phyloP scores from a whole-genome alignment of 768 basidiomycete genomes.

The Mycena epipterygia region DNA sequence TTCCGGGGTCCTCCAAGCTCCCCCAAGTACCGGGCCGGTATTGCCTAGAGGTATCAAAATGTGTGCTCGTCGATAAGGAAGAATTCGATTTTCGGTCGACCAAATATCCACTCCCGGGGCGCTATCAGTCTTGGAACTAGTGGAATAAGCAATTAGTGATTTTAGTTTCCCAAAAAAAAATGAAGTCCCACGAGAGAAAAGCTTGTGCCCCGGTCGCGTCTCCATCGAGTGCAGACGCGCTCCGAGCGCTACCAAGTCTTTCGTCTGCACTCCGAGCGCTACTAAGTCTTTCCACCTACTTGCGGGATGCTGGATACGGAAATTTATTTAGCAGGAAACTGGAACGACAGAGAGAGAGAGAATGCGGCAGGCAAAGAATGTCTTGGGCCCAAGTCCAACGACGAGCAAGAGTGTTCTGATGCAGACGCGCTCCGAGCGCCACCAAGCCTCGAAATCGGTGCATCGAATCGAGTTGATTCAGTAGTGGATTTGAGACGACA shows the following conservation, averaged over 20 bases:
- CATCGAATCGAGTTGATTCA: neutral
- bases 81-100: too few species aligned
- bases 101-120: too few species aligned
- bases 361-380: neutral
- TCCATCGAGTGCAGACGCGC: neutral
- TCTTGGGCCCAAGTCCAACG: slow-evolving; percentile 14
- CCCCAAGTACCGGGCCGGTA: too few species aligned
- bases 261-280: neutral
- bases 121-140: too few species aligned
- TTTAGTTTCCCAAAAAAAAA: too few species aligned
- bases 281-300: neutral
- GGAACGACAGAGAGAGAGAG: neutral
- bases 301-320: neutral
- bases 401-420: neutral
- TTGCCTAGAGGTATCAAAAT: too few species aligned
- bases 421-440: neutral
- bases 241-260: neutral
- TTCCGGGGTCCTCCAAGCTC: too few species aligned
- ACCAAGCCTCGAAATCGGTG: neutral
- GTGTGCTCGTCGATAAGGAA: too few species aligned
- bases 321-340: neutral
- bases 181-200: too few species aligned
- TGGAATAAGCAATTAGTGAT: too few species aligned
- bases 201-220: too few species aligned
- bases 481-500: too few species aligned